A percentile compares a stretch with the other conserved stretches of the same genome.
Evolutionary conservation across 352 stramenopile species (phyloP).

Genomic region (Blastocystis sp.): DNA sequence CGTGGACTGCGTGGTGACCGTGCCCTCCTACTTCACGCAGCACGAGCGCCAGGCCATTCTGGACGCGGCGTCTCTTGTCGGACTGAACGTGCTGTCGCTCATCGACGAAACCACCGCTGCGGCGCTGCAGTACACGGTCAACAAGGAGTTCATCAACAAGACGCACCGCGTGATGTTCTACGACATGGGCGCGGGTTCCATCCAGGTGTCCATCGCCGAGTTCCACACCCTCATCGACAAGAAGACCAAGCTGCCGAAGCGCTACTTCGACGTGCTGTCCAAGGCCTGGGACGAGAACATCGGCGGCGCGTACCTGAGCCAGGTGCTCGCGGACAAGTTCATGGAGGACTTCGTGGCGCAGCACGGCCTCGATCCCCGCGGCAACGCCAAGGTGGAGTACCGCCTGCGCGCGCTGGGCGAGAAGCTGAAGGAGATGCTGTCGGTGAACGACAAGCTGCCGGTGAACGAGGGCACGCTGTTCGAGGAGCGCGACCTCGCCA

Average conservation of each 20-base stretch:
- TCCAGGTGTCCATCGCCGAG: slow-evolving; percentile 70
- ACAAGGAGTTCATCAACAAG: slow-evolving; percentile 83
- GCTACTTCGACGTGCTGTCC: slow-evolving; percentile 82
- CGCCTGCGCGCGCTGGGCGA: slow-evolving; percentile 89
- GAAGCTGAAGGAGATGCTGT: slow-evolving; percentile 94
- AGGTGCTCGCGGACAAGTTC: slow-evolving; percentile 86
- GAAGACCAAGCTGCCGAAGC: slow-evolving; percentile 61
- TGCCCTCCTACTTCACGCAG: slow-evolving; percentile 90
- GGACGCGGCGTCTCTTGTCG: slow-evolving; percentile 87
- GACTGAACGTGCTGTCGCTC: slow-evolving; percentile 88
- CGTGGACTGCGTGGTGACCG: slow-evolving; percentile 90
- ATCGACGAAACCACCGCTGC: slow-evolving; percentile 97
- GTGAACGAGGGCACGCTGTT: slow-evolving; percentile 88
- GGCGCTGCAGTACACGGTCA: slow-evolving; percentile 89
- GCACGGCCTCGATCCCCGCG: slow-evolving; percentile 84
- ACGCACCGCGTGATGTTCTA: slow-evolving; percentile 88
- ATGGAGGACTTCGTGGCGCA: slow-evolving; percentile 87
- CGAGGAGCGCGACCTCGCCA: slow-evolving; percentile 88
- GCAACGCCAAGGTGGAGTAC: slow-evolving; percentile 83
- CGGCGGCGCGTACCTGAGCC: slow-evolving; percentile 86
- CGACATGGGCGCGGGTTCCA: slow-evolving; percentile 87
- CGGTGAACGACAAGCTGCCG: slow-evolving; percentile 91
- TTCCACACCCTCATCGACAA: slow-evolving; percentile 69
- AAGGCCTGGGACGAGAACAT: slow-evolving; percentile 89
- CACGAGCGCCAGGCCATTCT: slow-evolving; percentile 87